Evolutionary conservation across 352 stramenopile species (phyloP).

Genomic region (Phytophthora tubulina): DNA sequence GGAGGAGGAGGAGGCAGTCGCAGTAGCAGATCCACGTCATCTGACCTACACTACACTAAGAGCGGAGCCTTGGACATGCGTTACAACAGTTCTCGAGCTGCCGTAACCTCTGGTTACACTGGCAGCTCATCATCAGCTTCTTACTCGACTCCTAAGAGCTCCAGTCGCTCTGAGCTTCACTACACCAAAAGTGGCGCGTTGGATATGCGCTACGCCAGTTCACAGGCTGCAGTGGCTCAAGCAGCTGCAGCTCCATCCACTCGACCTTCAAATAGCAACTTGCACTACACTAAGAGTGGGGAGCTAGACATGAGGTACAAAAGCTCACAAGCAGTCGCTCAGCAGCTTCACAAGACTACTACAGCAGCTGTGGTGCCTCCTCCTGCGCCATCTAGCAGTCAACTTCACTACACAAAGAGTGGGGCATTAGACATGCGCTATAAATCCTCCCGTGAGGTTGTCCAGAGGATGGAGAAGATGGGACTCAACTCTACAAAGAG

Average conservation of each 20-base stretch:
- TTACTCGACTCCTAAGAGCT: conserved; percentile 9
- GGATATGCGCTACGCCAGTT: conserved; percentile 44
- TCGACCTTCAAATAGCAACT: conserved; percentile 11
- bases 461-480: conserved; percentile 33
- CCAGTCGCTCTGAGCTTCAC: conserved; percentile 25
- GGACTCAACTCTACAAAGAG: conserved; percentile 13
- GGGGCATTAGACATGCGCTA: conserved; percentile 41
- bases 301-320: conserved; percentile 38
- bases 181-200: conserved; percentile 37
- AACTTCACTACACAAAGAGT: conserved; percentile 38
- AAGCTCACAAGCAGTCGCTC: conserved; percentile 28
- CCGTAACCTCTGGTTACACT: conserved; percentile 1
- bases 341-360: conserved; percentile 22
- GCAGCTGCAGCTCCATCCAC: conserved; percentile 12
- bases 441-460: conserved; percentile 36
- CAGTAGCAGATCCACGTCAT: conserved; percentile 8
- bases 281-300: conserved; percentile 41
- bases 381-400: conserved; percentile 4
- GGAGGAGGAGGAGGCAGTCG: conserved; percentile 3
- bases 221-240: conserved; percentile 20
- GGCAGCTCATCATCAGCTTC: background rate
- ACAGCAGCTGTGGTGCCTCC: conserved; percentile 4
- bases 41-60: conserved; percentile 37
- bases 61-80: conserved; percentile 35
- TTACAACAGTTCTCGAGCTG: conserved; percentile 32